A percentile compares a stretch with the other conserved stretches of the same genome.
phyloP scores from a whole-genome alignment of 1,284 basidiomycete genomes.

The Ustanciosporium gigantosporum region DNA sequence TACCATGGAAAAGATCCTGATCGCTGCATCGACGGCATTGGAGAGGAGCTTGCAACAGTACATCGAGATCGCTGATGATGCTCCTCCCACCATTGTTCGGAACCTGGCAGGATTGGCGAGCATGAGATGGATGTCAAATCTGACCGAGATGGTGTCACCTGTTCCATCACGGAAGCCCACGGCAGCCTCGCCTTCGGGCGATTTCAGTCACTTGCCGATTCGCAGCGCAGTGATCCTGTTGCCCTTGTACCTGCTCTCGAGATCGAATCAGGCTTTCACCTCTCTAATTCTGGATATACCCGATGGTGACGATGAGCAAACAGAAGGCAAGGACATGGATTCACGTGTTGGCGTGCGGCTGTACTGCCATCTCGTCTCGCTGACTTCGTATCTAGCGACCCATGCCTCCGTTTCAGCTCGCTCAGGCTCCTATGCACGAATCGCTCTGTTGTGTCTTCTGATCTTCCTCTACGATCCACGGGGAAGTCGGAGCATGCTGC shows the following conservation, averaged over 20 bases:
- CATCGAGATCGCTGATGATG: slow-evolving; percentile 28
- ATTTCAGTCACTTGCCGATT: slow-evolving; percentile 29
- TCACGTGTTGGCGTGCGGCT: slow-evolving; percentile 9
- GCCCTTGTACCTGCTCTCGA: slow-evolving; percentile 38
- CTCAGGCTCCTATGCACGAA: slow-evolving; percentile 36
- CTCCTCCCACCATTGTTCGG: slow-evolving; percentile 21
- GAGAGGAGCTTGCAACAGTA: slow-evolving; percentile 20
- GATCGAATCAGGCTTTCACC: slow-evolving; percentile 44
- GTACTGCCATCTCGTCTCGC: slow-evolving; percentile 33
- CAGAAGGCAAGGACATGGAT: neutral
- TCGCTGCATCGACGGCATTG: slow-evolving; percentile 23
- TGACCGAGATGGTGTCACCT: slow-evolving; percentile 20
- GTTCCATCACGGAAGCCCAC: neutral
- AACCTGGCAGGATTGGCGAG: slow-evolving; percentile 28
- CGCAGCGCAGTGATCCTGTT: slow-evolving; percentile 29
- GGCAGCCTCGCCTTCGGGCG: slow-evolving; percentile 4
- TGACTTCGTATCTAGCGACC: slow-evolving; percentile 46
- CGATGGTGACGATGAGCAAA: slow-evolving; percentile 1
- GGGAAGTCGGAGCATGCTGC: slow-evolving; percentile 27
- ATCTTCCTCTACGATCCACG: slow-evolving; percentile 39
- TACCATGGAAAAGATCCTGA: slow-evolving; percentile 32
- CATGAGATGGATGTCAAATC: slow-evolving; percentile 31
- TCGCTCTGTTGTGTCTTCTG: slow-evolving; percentile 36
- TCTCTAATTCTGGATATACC: slow-evolving; percentile 18
- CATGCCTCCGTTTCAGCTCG: slow-evolving; percentile 41